Evolutionary conservation across 2,329 filamentous ascomycete genomes (phyloP).

Genomic region (Sphaceloma murrayae): DNA sequence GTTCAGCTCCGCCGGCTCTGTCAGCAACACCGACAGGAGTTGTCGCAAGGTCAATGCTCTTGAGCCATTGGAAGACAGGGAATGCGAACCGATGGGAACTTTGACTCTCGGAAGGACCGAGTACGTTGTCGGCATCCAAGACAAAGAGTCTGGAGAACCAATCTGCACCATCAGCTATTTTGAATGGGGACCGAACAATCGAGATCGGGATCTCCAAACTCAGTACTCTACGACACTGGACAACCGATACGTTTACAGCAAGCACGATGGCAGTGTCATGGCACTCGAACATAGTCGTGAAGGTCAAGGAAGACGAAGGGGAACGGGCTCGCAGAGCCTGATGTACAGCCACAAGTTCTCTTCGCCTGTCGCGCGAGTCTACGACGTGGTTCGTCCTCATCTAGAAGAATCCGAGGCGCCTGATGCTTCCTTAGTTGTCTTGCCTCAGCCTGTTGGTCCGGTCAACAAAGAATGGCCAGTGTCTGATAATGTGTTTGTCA

Average conservation of each 20-base stretch:
- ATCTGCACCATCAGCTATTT: constrained; percentile 88
- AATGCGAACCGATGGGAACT: constrained; percentile 71
- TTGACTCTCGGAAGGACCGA: constrained; percentile 78
- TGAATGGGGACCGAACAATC: constrained; percentile 90
- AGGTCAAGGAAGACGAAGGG: constrained; percentile 12
- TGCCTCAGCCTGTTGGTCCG: constrained; percentile 73
- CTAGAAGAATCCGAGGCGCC: constrained; percentile 47
- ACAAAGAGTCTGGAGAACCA: constrained; percentile 58
- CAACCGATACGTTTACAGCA: constrained; percentile 78
- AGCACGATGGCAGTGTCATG: constrained; percentile 74
- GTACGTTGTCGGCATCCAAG: constrained; percentile 80
- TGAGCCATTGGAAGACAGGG: constrained; percentile 47
- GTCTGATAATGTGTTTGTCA: constrained; percentile 58
- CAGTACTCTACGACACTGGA: constrained; percentile 77
- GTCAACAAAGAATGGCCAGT: constrained; percentile 29
- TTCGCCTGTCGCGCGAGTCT: constrained; percentile 75
- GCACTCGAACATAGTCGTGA: constrained; percentile 60
- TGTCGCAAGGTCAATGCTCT: constrained; percentile 61
- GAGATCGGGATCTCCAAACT: constrained; percentile 73
- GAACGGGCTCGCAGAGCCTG: constrained; percentile 17
- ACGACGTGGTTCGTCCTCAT: constrained; percentile 71
- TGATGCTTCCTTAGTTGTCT: constrained; percentile 67
- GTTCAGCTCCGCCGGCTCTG: constrained; percentile 65
- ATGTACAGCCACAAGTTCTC: constrained; percentile 27
- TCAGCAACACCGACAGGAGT: constrained; percentile 58